These are phyloP conservation scores for Allium cepa DNA, from an alignment of 106 monocot species.

Conservation along the genomic window DNA sequence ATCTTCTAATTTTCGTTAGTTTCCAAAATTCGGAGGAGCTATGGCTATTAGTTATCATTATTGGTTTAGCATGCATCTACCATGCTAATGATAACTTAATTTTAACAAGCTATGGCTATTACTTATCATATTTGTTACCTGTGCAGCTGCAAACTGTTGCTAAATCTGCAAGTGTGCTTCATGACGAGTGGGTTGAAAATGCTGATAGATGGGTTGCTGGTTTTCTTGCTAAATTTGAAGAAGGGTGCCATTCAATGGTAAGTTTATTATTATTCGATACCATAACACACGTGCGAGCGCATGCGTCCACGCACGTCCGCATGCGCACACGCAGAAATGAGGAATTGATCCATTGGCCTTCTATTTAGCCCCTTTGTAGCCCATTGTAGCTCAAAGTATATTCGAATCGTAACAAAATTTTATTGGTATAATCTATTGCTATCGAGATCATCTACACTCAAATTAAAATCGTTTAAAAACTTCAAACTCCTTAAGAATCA, in stretches of 20 bases:
- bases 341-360: no score
- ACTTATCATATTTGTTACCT: neutral
- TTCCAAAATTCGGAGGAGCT: neutral
- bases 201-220: slow-evolving; percentile 96
- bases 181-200: slow-evolving; percentile 95
- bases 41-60: neutral
- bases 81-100: neutral
- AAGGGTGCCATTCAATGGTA: slow-evolving; percentile 81
- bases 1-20: neutral
- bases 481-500: no score
- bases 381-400: no score
- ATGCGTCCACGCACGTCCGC: no score
- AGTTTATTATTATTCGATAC: slow-evolving; percentile 1
- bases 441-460: no score
- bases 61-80: neutral
- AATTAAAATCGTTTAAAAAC: no score
- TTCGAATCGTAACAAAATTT: no score
- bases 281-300: no score
- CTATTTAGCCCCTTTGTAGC: no score
- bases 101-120: neutral
- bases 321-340: no score
- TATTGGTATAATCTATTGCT: no score
- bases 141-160: slow-evolving; percentile 51
- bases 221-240: slow-evolving; percentile 86
- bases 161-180: slow-evolving; percentile 52